These are phyloP conservation scores for Phytophthora quininea DNA, from an alignment of 352 stramenopile genomes.

Conservation along the genomic window DNA sequence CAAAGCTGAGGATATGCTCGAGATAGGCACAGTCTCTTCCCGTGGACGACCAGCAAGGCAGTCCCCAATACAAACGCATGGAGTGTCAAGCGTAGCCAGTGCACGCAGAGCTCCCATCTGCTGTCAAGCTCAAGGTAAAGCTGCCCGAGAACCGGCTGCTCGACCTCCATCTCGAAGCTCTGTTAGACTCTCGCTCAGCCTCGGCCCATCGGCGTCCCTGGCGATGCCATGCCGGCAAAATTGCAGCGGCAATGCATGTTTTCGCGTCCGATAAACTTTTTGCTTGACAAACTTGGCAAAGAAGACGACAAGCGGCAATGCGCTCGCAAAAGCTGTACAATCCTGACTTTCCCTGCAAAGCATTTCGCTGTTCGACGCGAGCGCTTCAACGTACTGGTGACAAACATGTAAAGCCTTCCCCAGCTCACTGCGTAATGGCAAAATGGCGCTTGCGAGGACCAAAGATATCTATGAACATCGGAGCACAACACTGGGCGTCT, in stretches of 20 bases:
- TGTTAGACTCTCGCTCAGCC: background rate
- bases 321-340: background rate
- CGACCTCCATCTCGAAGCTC: background rate
- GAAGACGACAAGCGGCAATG: background rate
- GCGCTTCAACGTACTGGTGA: background rate
- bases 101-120: slow-evolving; percentile 25
- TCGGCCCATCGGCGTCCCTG: background rate
- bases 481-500: slow-evolving; percentile 5
- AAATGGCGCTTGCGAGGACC: background rate
- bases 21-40: slow-evolving; percentile 32
- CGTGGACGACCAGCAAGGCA: slow-evolving; percentile 17
- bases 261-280: background rate
- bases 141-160: slow-evolving; percentile 15
- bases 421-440: too few species aligned
- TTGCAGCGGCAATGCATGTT: background rate
- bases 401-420: too few species aligned
- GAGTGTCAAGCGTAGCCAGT: slow-evolving; percentile 27
- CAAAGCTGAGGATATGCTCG: slow-evolving; percentile 40
- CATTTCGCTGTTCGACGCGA: background rate
- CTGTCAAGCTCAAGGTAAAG: slow-evolving; percentile 17
- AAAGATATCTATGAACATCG: slow-evolving; percentile 33
- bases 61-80: slow-evolving; percentile 30
- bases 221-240: background rate
- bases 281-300: background rate
- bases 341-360: background rate